These are phyloP conservation scores for Colletotrichum sp. DNA, from an alignment of 2,329 filamentous ascomycete genomes.

Conservation along the genomic window DNA sequence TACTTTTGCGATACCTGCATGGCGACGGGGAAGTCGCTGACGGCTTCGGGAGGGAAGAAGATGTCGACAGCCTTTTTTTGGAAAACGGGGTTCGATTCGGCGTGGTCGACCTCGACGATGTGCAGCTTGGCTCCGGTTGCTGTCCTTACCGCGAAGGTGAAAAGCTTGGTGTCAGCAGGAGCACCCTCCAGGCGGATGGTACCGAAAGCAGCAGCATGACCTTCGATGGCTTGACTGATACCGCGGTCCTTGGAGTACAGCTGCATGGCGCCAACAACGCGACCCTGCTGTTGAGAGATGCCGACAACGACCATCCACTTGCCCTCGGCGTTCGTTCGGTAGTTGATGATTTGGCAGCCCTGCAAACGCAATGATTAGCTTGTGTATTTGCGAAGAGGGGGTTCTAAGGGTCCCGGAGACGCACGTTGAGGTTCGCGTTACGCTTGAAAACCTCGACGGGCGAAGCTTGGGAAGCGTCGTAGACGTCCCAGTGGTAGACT, in stretches of 20 bases:
- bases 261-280: constrained; percentile 96
- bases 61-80: constrained; percentile 97
- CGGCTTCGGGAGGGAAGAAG: constrained; percentile 94
- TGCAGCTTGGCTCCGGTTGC: constrained; percentile 93
- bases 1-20: constrained; percentile 98
- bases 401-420: constrained; percentile 37
- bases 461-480: constrained; percentile 78
- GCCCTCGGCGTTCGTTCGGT: constrained; percentile 91
- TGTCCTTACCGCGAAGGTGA: constrained; percentile 93
- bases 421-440: constrained; percentile 84
- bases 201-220: constrained; percentile 94
- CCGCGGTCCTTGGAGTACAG: constrained; percentile 95
- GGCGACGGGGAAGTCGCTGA: constrained; percentile 96
- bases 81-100: constrained; percentile 86
- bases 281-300: constrained; percentile 90
- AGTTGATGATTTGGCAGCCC: constrained; percentile 99
- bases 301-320: constrained; percentile 99
- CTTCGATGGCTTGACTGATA: constrained; percentile 97
- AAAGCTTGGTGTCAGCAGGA: constrained; percentile 89
- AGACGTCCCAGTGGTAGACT: constrained; percentile 98
- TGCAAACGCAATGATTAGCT: constrained; percentile 38
- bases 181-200: constrained; percentile 89
- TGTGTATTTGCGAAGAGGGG: neutral
- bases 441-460: constrained; percentile 95
- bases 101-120: constrained; percentile 96